Percentiles rank a stretch among this genome's conserved stretches.
phyloP scores from a whole-genome alignment of 2,329 filamentous ascomycete species.

The Fusarium goolgardi region DNA sequence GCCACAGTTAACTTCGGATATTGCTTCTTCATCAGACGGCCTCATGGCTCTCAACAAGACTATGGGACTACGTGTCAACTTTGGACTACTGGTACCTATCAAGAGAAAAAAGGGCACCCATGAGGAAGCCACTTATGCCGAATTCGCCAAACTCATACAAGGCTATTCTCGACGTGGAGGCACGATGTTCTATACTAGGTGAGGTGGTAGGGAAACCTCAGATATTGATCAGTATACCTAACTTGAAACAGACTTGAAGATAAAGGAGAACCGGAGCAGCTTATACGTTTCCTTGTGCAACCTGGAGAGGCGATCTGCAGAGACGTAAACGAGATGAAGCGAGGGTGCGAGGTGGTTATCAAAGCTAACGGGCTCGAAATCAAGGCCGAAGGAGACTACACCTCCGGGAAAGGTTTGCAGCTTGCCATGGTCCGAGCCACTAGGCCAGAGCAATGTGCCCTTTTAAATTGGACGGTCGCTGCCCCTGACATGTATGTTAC shows the following conservation, averaged over 20 bases:
- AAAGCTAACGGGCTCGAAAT: conserved; percentile 38
- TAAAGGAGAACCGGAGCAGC: conserved; percentile 22
- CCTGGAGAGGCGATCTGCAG: conserved; percentile 30
- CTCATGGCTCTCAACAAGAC: conserved; percentile 44
- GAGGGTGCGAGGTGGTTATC: conserved; percentile 40
- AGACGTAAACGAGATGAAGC: conserved; percentile 19
- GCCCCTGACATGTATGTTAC: conserved; percentile 53
- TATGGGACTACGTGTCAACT: conserved; percentile 50
- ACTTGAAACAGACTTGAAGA: conserved; percentile 35
- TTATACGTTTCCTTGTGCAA: conserved; percentile 31
- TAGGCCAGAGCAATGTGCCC: conserved; percentile 38
- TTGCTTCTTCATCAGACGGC: conserved; percentile 41
- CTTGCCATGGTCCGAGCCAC: conserved; percentile 42
- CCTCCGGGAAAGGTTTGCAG: conserved; percentile 19
- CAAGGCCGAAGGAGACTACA: conserved; percentile 32
- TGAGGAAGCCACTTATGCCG: conserved; percentile 41
- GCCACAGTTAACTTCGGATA: conserved; percentile 32
- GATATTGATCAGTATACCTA: conserved; percentile 3
- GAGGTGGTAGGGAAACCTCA: conserved; percentile 5
- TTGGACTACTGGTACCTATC: conserved; percentile 48
- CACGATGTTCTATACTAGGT: conserved; percentile 47
- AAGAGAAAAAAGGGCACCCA: conserved; percentile 43
- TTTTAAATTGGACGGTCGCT: conserved; percentile 50
- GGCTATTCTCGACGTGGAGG: conserved; percentile 49
- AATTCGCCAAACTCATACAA: conserved; percentile 45